Conservation (phyloP, 2,329 filamentous ascomycete genomes). For the Scytalidium sp. region DNA sequence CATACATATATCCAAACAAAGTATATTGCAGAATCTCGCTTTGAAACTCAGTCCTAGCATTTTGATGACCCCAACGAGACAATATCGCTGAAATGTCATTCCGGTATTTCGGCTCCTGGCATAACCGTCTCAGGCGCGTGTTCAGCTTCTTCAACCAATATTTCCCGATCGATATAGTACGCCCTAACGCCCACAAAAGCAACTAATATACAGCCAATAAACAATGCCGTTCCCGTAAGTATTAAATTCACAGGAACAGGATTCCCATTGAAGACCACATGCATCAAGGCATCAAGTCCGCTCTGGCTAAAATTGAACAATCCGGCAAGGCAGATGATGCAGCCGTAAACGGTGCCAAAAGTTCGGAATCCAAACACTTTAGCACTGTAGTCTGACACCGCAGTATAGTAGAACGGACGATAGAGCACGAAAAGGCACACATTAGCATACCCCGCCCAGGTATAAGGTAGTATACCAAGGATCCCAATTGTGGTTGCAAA, state of each 20-base stretch:
- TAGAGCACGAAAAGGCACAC: constrained; percentile 79
- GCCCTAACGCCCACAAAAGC: constrained; percentile 52
- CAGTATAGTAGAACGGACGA: constrained; percentile 86
- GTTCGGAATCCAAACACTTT: constrained; percentile 92
- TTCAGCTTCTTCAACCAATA: constrained; percentile 41
- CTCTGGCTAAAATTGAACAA: constrained; percentile 82
- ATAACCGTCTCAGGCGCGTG: constrained; percentile 31
- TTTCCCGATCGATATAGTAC: constrained; percentile 35
- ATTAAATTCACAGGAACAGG: constrained; percentile 76
- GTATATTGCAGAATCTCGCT: too few relatives aligned
- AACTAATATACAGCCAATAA: constrained; percentile 65
- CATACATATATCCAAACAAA: too few relatives aligned
- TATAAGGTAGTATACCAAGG: constrained; percentile 69
- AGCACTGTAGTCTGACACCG: constrained; percentile 83
- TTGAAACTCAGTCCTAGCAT: too few relatives aligned
- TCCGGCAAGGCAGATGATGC: constrained; percentile 83
- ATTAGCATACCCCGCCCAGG: constrained; percentile 72
- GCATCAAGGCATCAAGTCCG: constrained; percentile 74
- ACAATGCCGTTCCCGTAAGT: constrained; percentile 57
- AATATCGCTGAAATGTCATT: not conserved
- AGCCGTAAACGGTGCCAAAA: constrained; percentile 90
- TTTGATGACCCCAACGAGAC: not conserved
- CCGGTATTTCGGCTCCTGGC: constrained; percentile 20
- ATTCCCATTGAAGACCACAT: constrained; percentile 66
- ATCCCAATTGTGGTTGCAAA: constrained; percentile 73